Evolutionary conservation across 106 monocot genomes (phyloP), one percentile per base, ranked within the genome.

Genomic region (Narthecium ossifragum): DNA sequence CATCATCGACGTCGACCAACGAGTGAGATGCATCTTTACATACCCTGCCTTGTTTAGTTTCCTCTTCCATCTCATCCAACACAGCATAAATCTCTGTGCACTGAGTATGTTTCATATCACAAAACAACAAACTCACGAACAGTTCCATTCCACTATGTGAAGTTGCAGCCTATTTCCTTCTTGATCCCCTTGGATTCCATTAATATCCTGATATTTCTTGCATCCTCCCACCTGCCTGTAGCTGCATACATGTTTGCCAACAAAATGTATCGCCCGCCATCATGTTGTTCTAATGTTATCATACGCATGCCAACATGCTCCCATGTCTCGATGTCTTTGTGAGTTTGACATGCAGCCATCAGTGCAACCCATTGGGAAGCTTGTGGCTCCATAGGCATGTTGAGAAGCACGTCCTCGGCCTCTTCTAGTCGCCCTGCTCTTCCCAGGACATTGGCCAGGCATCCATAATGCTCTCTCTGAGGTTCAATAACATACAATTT

Each of bases 341-440:
- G 72, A 38, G 23, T 70, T 51, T 53, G 58, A 22, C 88, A 88
- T 1, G 80, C 79, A 1, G 73, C 65, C 80, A 84, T 72, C 47
- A 90, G 46, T 27, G 81, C 78, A 3, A 84, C 89, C 89, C 89
- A 90, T 31, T 81, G 84, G 0, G 64, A 59, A 0, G 84, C 84
- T 9, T 78, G 59, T 1, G 80, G 61, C 57, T 78, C 80, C 72
- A 88, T 76, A 15, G 87, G 88, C 92, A 88, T 88, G 7, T 22
- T n/a, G 4, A 70, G 64, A 46, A 92, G 32, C 29, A 92, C 51
- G 12, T 78, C 48, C 31, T 87, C 83, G 0, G 87, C 92, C 61
- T 78, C 87, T 20, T 67, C 43, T 55, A n/a, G n/a, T n/a, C n/a
- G n/a, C n/a, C n/a, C n/a, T n/a, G n/a, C n/a, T n/a, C n/a, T n/a